Evolutionary conservation across 495 filamentous ascomycete species (phyloP).

Genomic region (Cercophora newfieldiana): DNA sequence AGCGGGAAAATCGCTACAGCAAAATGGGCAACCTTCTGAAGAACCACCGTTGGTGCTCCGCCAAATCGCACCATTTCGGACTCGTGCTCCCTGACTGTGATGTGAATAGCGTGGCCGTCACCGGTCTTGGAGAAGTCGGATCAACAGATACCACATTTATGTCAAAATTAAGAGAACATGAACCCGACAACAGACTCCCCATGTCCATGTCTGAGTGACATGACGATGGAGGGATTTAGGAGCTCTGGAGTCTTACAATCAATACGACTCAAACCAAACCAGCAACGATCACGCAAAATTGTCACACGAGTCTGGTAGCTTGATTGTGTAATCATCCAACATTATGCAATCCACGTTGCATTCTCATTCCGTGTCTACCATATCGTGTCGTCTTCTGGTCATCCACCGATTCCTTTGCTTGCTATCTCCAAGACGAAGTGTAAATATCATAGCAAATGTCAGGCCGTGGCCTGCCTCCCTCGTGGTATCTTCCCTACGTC

Average conservation of each 20-base stretch:
- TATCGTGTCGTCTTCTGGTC: not conserved
- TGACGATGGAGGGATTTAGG: too few relatives aligned
- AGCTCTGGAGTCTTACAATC: too few relatives aligned
- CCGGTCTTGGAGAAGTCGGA: not conserved
- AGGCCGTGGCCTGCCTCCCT: not conserved
- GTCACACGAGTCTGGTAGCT: too few relatives aligned
- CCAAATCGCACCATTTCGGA: conserved; percentile 24
- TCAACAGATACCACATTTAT: not conserved
- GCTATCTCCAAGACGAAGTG: not conserved
- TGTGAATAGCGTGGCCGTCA: not conserved
- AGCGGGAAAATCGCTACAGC: conserved; percentile 49
- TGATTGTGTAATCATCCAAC: not conserved
- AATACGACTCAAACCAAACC: too few relatives aligned
- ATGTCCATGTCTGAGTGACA: not conserved
- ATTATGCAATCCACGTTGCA: not conserved
- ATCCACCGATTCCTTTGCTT: not conserved
- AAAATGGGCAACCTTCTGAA: conserved; percentile 48
- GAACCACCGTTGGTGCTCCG: conserved; percentile 29
- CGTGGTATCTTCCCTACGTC: not conserved
- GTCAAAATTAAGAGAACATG: not conserved
- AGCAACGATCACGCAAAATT: too few relatives aligned
- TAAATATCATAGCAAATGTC: not conserved
- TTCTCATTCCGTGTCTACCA: not conserved
- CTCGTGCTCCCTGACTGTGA: not conserved
- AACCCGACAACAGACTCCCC: not conserved